Percentiles rank a stretch among this genome's conserved stretches.
phyloP scores from a whole-genome alignment of 2,329 filamentous ascomycete species.

The Ceratocystis variospora region DNA sequence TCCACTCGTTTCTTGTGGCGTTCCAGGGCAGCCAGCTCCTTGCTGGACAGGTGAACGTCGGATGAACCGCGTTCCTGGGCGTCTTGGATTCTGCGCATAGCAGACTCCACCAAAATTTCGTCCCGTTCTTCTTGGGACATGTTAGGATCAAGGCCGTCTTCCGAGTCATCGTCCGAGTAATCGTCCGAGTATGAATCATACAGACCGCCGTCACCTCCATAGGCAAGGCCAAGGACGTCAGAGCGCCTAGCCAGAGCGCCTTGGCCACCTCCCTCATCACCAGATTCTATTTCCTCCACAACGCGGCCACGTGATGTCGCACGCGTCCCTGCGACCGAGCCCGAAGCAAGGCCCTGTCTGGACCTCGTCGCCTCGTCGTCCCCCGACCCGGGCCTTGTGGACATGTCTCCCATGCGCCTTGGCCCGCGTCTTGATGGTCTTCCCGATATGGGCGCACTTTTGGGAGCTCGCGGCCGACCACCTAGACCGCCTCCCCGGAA shows the following conservation, averaged over 20 bases:
- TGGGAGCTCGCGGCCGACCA: constrained; percentile 99
- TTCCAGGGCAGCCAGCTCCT: constrained; percentile 70
- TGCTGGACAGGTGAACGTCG: constrained; percentile 66
- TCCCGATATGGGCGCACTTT: constrained; percentile 90
- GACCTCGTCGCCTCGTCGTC: constrained; percentile 18
- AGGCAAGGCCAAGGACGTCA: constrained; percentile 12
- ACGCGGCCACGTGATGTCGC: constrained; percentile 27
- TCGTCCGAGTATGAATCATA: constrained; percentile 25
- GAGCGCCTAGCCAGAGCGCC: constrained; percentile 18
- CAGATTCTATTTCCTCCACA: constrained; percentile 56
- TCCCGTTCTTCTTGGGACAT: constrained; percentile 51
- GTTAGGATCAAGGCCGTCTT: constrained; percentile 39
- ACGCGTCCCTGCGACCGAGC: constrained; percentile 6
- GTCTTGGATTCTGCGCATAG: constrained; percentile 64
- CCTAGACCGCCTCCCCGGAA: constrained; percentile 99
- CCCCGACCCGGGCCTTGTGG: constrained; percentile 14
- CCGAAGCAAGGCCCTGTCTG: constrained; percentile 2
- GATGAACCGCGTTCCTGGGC: constrained; percentile 62
- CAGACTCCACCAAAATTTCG: constrained; percentile 61
- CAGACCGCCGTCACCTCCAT: constrained; percentile 17
- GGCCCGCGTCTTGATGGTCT: constrained; percentile 80
- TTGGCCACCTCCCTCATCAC: constrained; percentile 31
- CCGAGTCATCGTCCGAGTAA: constrained; percentile 33
- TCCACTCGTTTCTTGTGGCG: constrained; percentile 48
- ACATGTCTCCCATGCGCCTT: constrained; percentile 33